These are phyloP conservation scores for Chlorella sp. DNA, from an alignment of 139 green algal genomes.

Conservation along the genomic window DNA sequence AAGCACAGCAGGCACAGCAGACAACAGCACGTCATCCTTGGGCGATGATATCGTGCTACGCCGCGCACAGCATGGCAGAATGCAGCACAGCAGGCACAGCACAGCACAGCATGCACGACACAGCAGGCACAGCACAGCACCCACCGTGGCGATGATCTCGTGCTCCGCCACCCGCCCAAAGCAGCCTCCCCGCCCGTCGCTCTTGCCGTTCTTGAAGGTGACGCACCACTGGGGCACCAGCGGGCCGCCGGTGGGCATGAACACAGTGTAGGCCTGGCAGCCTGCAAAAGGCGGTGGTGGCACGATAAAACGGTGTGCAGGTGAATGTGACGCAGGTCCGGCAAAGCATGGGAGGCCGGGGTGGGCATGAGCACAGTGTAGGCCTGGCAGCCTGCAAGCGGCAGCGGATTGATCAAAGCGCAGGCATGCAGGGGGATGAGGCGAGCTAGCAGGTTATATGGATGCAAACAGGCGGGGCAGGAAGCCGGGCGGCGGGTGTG, in stretches of 20 bases:
- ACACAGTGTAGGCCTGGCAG: conserved; percentile 54
- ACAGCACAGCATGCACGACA: not conserved
- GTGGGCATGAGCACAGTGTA: conserved; percentile 61
- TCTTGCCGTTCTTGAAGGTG: conserved; percentile 69
- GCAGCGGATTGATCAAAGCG: too few relatives aligned
- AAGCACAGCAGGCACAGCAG: too few relatives aligned
- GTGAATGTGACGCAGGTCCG: too few relatives aligned
- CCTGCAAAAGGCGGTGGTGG: conserved; percentile 32
- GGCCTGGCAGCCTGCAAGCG: conserved; percentile 57
- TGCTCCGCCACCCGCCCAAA: conserved; percentile 59
- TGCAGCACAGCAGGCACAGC: not conserved
- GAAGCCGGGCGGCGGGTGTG: too few relatives aligned
- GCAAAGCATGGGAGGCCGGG: too few relatives aligned
- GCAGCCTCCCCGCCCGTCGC: conserved; percentile 58
- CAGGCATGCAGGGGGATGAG: too few relatives aligned
- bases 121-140: not conserved
- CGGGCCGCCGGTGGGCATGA: conserved; percentile 63
- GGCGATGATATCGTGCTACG: too few relatives aligned
- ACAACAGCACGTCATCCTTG: too few relatives aligned
- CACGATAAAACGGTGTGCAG: not conserved
- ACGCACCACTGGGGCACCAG: conserved; percentile 74
- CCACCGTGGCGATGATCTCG: conserved; percentile 41
- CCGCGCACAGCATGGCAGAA: not conserved
- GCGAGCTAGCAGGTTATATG: not conserved
- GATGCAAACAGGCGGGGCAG: too few relatives aligned